Base-by-base conservation (phyloP, 805 yeast species). In the Sungouiella blattae region DNA sequence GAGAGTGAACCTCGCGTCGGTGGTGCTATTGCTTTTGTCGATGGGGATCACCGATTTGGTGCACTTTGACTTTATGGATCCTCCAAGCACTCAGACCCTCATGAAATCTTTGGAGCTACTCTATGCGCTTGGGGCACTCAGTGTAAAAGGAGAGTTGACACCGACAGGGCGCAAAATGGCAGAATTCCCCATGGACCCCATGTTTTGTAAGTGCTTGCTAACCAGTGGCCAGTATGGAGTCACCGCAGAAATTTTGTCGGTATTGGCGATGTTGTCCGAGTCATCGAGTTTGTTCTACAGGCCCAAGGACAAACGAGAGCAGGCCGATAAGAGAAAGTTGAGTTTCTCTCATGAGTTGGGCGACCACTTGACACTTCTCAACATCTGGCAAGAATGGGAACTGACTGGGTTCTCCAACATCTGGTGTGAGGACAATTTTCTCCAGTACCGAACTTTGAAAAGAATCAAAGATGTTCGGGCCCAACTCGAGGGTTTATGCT, bases 121-220 rank as follows among this genome's bases (percentile, higher is more conserved):
- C n/a, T 91, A 87, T 56, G 80, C 89, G 0, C 58, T 93, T 6
- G 95, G 95, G 0, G 98, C 97, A 0, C 61, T 93, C 36, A 87
- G 85, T 47, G 78, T 81, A 7, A 73, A 73, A 37, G 98, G 98
- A 0, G 70, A 75, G 33, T 63, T 93, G 26, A 91, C 98, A 0
- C 67, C 75, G 30, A 53, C 80, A 1, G 99, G 98, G 0, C 61
- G 83, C 28, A 75, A 77, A 42, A 89, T 93, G 96, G 83, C 96
- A 1, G 87, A 82, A 39, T 86, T 89, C 48, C 98, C 98, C 0
- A 74, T 89, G 43, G 95, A 87, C 47, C 97, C 97, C 4, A 86
- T 86, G 70, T 71, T 88, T 50, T 81, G 96, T 6, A 87, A 85
- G 54, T 78, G 81, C 5, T 55, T 93, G 21, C 57, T 91, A 9